Evolutionary conservation across 106 monocot genomes (phyloP).

Genomic region (Cymbidium sinense): DNA sequence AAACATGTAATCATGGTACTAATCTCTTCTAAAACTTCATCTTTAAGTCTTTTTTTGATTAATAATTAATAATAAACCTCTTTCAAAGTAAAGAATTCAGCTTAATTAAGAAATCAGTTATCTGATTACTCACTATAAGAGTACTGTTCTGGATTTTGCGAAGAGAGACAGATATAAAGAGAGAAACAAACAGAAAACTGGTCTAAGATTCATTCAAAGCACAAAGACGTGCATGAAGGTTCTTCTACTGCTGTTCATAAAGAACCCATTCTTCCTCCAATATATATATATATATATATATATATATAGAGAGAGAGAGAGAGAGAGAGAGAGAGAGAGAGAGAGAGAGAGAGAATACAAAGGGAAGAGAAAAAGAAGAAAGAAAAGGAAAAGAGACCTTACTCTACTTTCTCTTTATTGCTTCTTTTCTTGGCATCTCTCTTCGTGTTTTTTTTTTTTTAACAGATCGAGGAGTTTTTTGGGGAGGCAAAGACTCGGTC

Average conservation of each 20-base stretch:
- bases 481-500: conserved; percentile 5
- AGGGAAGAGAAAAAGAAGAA: background rate
- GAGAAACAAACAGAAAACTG: no score
- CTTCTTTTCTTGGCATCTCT: background rate
- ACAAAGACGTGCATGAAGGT: background rate
- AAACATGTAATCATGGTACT: no score
- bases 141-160: no score
- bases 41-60: no score
- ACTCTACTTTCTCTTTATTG: background rate
- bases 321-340: background rate
- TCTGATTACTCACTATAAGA: no score
- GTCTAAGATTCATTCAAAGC: background rate
- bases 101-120: no score
- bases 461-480: background rate
- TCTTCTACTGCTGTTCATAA: background rate
- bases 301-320: no score
- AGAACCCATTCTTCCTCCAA: background rate
- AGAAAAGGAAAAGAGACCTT: background rate
- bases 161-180: no score
- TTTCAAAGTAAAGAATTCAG: no score
- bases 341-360: background rate
- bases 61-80: no score
- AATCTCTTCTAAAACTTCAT: no score
- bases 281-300: no score
- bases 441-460: background rate